Evolutionary conservation across 495 filamentous ascomycete genomes (phyloP).

Genomic region (Aspergillus hancockii): DNA sequence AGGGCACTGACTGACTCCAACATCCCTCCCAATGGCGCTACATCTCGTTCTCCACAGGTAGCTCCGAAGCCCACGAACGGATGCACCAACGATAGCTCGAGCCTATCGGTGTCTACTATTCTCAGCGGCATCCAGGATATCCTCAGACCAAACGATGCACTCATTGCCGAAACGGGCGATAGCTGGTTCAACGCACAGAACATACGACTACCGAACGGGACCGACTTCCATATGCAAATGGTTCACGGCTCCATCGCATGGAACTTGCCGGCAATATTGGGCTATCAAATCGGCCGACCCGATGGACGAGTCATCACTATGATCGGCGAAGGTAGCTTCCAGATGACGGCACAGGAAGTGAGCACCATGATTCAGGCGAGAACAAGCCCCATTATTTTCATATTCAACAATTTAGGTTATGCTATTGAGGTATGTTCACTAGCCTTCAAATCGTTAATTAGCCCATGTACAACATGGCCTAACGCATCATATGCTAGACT

Average conservation of each 20-base stretch:
- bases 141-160: not conserved
- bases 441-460: not conserved
- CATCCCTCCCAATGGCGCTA: not conserved
- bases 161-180: slow-evolving; percentile 17
- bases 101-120: not conserved
- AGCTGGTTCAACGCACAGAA: slow-evolving; percentile 11
- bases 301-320: slow-evolving; percentile 57
- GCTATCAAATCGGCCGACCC: slow-evolving; percentile 28
- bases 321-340: slow-evolving; percentile 72
- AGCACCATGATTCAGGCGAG: slow-evolving; percentile 65
- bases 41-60: not conserved
- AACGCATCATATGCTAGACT: slow-evolving; percentile 2
- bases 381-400: slow-evolving; percentile 65
- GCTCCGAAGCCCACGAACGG: not conserved
- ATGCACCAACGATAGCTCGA: not conserved
- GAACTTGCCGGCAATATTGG: slow-evolving; percentile 13
- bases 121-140: slow-evolving; percentile 5
- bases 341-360: slow-evolving; percentile 70
- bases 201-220: slow-evolving; percentile 5
- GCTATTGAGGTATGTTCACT: slow-evolving; percentile 53
- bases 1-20: not conserved
- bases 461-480: not conserved
- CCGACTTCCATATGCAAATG: slow-evolving; percentile 16
- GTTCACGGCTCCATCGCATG: slow-evolving; percentile 19
- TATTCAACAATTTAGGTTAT: slow-evolving; percentile 69